Percentiles rank a stretch among this genome's conserved stretches.
Conservation (phyloP, 495 filamentous ascomycete genomes). For the Tuber calosporum region DNA sequence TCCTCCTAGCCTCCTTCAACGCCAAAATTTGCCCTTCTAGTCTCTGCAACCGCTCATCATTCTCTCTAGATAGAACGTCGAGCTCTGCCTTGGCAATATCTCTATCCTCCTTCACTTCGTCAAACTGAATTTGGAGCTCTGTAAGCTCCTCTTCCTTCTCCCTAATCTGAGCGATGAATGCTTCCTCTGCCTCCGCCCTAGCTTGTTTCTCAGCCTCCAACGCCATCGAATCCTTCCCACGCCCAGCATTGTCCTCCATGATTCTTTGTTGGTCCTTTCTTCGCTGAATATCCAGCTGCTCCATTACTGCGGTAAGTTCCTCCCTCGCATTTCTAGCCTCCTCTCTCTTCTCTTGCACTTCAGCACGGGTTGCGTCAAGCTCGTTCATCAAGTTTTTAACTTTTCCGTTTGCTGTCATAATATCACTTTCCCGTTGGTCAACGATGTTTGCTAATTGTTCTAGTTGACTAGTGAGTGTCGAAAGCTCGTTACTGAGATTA, state of each 20-base stretch:
- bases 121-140: constrained; percentile 48
- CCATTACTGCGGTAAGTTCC: constrained; percentile 46
- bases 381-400: constrained; percentile 34
- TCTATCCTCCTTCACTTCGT: constrained; percentile 46
- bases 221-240: constrained; percentile 30
- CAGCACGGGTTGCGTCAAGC: constrained; percentile 18
- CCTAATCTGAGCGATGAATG: constrained; percentile 46
- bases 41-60: constrained; percentile 21
- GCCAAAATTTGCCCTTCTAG: constrained; percentile 32
- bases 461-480: constrained; percentile 29
- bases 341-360: constrained; percentile 23
- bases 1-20: constrained; percentile 23
- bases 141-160: constrained; percentile 47
- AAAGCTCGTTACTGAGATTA: constrained; percentile 20
- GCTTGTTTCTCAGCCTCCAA: constrained; percentile 53
- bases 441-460: constrained; percentile 30
- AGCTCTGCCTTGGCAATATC: constrained; percentile 42
- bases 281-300: constrained; percentile 48
- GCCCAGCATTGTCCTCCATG: constrained; percentile 37
- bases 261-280: constrained; percentile 43
- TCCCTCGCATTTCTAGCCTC: constrained; percentile 40
- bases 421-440: constrained; percentile 34
- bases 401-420: constrained; percentile 25
- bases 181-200: constrained; percentile 51
- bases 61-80: constrained; percentile 27